phyloP scores from a whole-genome alignment of 129 eudicot species.

The Centella asiatica region DNA sequence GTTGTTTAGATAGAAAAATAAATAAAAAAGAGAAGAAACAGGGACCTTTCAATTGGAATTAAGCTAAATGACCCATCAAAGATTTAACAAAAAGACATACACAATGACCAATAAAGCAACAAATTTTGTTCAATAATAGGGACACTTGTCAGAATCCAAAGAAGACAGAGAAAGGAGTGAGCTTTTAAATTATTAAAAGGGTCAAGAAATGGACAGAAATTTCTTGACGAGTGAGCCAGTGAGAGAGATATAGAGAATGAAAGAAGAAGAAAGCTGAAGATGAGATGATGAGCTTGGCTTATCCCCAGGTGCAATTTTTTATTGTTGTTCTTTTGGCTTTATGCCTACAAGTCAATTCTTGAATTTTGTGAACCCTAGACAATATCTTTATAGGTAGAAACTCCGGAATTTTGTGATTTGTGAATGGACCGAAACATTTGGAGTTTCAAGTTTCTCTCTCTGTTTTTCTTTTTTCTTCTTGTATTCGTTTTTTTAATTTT shows the following conservation, averaged over 20 bases:
- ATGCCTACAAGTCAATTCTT: not conserved
- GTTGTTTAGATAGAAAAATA: not conserved
- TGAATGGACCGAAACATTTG: not conserved
- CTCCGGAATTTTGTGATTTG: not conserved
- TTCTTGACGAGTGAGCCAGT: constrained; percentile 4
- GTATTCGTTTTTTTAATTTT: no score
- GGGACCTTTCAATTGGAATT: not conserved
- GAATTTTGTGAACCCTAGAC: not conserved
- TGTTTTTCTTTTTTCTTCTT: no score
- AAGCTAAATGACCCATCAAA: constrained; percentile 14
- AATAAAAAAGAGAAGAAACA: constrained; percentile 11
- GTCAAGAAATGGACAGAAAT: not conserved
- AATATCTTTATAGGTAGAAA: not conserved
- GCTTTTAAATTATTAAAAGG: not conserved
- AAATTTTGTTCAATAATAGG: constrained; percentile 17
- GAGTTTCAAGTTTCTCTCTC: not conserved
- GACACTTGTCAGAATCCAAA: constrained; percentile 25
- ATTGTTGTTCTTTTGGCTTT: not conserved
- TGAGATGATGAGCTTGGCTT: no score
- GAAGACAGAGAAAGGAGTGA: not conserved
- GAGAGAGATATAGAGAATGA: not conserved
- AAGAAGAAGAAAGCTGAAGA: not conserved
- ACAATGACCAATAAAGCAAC: constrained; percentile 20
- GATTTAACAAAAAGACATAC: constrained; percentile 11
- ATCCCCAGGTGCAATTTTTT: no score